These are phyloP conservation scores for Leishmania tarentolae DNA, from an alignment of 208 protist genomes.

Conservation along the genomic window DNA sequence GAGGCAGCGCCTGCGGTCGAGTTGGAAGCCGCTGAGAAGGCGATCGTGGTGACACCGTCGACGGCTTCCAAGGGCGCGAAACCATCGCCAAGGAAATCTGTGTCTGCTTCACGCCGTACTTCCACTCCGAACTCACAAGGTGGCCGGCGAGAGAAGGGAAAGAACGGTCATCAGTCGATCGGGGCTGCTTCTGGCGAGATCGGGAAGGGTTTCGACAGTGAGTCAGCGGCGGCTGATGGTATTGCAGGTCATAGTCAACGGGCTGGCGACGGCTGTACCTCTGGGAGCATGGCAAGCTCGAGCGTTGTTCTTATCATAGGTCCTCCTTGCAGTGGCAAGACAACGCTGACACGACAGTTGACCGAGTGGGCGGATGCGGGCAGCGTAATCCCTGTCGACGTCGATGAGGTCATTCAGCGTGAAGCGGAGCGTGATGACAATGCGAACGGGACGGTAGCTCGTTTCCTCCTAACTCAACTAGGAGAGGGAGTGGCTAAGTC, in stretches of 20 bases:
- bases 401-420: constrained; percentile 54
- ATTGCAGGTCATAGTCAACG: background rate
- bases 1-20: constrained; percentile 11
- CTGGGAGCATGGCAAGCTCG: background rate
- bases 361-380: constrained; percentile 1
- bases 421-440: constrained; percentile 74
- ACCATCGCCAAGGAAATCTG: background rate
- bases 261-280: background rate
- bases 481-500: background rate
- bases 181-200: background rate
- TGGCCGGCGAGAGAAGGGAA: constrained; percentile 11
- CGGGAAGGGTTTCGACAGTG: background rate
- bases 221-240: background rate
- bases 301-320: constrained; percentile 74
- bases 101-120: background rate
- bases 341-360: constrained; percentile 56
- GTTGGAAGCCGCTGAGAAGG: background rate
- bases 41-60: background rate
- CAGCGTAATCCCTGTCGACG: constrained; percentile 38
- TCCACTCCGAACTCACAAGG: constrained; percentile 8
- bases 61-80: background rate
- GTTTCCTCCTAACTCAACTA: constrained; percentile 49
- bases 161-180: constrained; percentile 1
- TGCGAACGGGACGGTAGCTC: constrained; percentile 70
- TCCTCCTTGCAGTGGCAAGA: constrained; percentile 80